Conservation (phyloP, 129 eudicot species). For the Erigeron canadensis region DNA sequence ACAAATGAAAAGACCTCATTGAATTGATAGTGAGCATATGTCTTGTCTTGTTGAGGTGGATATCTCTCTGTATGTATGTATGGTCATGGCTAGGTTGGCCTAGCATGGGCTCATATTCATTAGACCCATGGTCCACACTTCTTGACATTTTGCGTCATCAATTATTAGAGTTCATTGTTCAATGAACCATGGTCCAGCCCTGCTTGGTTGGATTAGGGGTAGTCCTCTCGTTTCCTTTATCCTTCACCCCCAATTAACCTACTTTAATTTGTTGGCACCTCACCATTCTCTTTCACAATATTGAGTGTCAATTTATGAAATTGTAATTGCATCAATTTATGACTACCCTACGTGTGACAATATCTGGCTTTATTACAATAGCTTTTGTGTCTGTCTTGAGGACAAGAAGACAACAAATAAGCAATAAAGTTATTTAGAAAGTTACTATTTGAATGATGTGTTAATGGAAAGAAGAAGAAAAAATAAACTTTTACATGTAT, state of each 20-base stretch:
- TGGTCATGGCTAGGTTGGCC: slow-evolving; percentile 37
- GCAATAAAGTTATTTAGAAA: neutral
- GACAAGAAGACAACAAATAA: slow-evolving; percentile 3
- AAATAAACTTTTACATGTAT: too few species aligned
- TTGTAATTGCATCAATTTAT: neutral
- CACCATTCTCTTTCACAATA: slow-evolving; percentile 2
- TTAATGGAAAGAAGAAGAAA: neutral
- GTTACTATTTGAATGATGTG: neutral
- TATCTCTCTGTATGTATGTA: neutral
- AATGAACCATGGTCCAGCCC: slow-evolving; percentile 42
- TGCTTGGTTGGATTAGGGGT: slow-evolving; percentile 33
- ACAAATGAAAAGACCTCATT: neutral
- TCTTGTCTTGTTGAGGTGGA: slow-evolving; percentile 2
- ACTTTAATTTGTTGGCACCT: slow-evolving; percentile 16
- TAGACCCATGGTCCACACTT: slow-evolving; percentile 39
- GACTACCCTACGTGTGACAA: slow-evolving; percentile 22
- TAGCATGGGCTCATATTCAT: slow-evolving; percentile 40
- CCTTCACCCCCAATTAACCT: slow-evolving; percentile 3
- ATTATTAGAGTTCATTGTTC: slow-evolving; percentile 32
- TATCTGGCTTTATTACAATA: slow-evolving; percentile 10
- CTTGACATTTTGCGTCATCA: slow-evolving; percentile 35
- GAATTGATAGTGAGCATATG: slow-evolving; percentile 23
- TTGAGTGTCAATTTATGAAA: neutral
- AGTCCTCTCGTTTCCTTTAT: slow-evolving; percentile 5
- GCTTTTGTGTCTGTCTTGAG: slow-evolving; percentile 6